A percentile compares a stretch with the other conserved stretches of the same genome.
phyloP scores from a whole-genome alignment of 805 yeast species.

The Wickerhamiella bombiphila region DNA sequence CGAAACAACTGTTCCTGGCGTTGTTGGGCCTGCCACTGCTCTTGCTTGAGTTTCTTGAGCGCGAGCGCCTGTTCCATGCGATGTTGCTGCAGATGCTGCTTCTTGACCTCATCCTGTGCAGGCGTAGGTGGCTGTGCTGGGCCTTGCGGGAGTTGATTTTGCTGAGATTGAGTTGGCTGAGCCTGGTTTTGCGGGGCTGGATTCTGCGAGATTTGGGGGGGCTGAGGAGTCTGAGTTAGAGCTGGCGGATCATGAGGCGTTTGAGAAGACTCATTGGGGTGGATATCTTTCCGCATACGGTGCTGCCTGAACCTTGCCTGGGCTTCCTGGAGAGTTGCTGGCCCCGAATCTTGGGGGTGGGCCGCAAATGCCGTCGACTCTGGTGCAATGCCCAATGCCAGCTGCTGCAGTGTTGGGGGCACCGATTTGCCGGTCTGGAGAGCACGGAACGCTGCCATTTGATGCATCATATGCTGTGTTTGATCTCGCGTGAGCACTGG shows the following conservation, averaged over 20 bases:
- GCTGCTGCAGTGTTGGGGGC: conserved; percentile 7
- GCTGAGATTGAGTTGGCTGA: background rate
- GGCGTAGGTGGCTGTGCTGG: background rate
- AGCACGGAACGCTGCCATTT: conserved; percentile 10
- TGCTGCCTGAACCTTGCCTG: too few relatives aligned
- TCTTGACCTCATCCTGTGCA: conserved; percentile 3
- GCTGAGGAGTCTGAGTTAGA: background rate
- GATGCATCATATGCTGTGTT: conserved; percentile 4
- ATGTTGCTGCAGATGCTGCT: conserved; percentile 14
- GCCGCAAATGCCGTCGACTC: background rate
- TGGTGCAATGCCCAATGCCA: conserved; percentile 4
- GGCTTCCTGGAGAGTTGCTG: too few relatives aligned
- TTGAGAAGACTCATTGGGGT: background rate
- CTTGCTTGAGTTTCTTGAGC: conserved; percentile 12
- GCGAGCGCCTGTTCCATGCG: conserved; percentile 15
- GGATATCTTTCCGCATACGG: too few relatives aligned
- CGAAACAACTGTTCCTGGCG: conserved; percentile 17
- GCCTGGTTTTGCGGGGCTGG: background rate
- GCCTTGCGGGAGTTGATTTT: background rate
- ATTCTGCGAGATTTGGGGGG: background rate
- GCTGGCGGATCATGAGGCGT: background rate
- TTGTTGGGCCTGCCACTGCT: conserved; percentile 20
- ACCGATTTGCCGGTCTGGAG: conserved; percentile 9
- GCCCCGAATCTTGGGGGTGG: background rate
- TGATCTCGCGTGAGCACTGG: conserved; percentile 11